Conservation (phyloP, 2,329 filamentous ascomycete genomes). For the Aureobasidium sp. region DNA sequence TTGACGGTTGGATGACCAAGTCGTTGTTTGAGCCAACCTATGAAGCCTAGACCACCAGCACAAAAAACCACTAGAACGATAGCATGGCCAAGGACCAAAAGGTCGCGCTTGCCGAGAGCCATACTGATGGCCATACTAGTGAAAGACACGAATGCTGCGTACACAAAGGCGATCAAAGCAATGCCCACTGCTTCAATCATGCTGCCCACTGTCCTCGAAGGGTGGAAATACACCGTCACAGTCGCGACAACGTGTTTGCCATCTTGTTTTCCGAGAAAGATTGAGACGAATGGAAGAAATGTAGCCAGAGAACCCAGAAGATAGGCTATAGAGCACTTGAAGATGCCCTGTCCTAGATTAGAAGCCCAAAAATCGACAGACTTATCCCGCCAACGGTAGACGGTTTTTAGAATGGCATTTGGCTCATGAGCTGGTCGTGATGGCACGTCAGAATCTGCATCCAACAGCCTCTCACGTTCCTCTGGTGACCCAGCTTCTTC, state of each 20-base stretch:
- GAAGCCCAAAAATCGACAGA: constrained; percentile 56
- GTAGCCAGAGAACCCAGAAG: constrained; percentile 79
- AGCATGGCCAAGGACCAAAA: constrained; percentile 66
- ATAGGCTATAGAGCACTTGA: constrained; percentile 91
- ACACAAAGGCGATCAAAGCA: constrained; percentile 69
- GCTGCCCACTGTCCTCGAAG: constrained; percentile 74
- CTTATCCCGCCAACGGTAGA: constrained; percentile 27
- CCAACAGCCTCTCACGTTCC: constrained; percentile 2
- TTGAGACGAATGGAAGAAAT: constrained; percentile 66
- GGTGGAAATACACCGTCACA: constrained; percentile 91
- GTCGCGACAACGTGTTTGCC: constrained; percentile 93
- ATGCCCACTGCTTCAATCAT: constrained; percentile 82
- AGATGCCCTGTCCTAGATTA: constrained; percentile 67
- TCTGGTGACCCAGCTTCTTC: background rate
- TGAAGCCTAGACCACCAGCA: constrained; percentile 76
- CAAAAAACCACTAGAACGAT: constrained; percentile 78
- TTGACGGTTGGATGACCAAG: constrained; percentile 35
- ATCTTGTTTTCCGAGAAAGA: constrained; percentile 72
- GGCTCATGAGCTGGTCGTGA: background rate
- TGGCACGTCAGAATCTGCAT: background rate
- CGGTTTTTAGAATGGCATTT: constrained; percentile 30
- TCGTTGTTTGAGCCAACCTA: constrained; percentile 46
- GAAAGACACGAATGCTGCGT: constrained; percentile 67
- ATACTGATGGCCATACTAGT: constrained; percentile 85
- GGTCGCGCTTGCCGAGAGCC: constrained; percentile 62